Evolutionary conservation across 805 yeast species (phyloP), one percentile per base, ranked within the genome.

Genomic region (Wickerhamiella azyma): DNA sequence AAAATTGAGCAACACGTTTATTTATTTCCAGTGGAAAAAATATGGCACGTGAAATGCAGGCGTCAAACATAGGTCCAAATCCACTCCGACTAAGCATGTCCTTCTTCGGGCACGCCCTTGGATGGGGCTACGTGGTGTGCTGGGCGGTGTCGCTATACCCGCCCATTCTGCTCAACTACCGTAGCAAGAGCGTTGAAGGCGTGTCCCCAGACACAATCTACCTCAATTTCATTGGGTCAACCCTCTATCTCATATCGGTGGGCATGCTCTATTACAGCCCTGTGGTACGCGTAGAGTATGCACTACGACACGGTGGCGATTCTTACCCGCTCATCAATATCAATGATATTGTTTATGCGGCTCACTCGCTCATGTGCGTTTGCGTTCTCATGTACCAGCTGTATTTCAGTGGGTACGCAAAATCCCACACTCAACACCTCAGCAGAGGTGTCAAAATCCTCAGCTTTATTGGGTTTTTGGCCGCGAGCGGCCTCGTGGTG

Each of bases 281-380:
- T 17, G 53, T 54, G 11, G 66, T 64, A 11, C 55, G 66, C 18
- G 53, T 54, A 16, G 65, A 64, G 50, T 64, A 64, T 45, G 61
- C 65, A 14, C 54, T 55, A 38, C 51, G 62, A 16, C 61, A 59
- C 46, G 47, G 58, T 2, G 55, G 45, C 37, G 43, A 42, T 28
- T 50, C 52, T 21, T 53, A 46, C 49, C 77, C 77, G 1, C 52
- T 69, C 18, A 61, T 72, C 9, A 61, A 73, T 8, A 48, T 55
- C 46, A 66, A 69, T 19, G 77, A 72, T 52, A 58, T 72, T 6
- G 62, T 64, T 5, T 72, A 70, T 51, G 66, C 69, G 2, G 51
- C 57, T 28, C 76, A 72, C 57, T 75, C 75, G 5, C 50, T 66
- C 41, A 26, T 64, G 1, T 48, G 70, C 29, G 64, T 66, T 21